Percentiles rank a stretch among this genome's conserved stretches.
Conservation (phyloP, 1,284 basidiomycete species). For the Lignosus rhinocerotis region DNA sequence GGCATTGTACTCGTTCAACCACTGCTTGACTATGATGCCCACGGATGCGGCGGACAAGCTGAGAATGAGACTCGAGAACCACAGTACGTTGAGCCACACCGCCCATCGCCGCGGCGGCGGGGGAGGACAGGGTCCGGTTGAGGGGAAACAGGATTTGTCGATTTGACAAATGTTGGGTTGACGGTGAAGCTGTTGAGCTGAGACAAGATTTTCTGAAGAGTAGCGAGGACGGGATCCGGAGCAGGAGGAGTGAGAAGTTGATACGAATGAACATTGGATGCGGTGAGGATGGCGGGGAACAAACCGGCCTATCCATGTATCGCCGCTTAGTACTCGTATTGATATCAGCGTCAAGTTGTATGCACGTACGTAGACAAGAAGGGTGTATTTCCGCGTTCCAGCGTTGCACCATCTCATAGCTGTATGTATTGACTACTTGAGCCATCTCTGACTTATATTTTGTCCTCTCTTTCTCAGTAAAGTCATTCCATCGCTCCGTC, state of each 20-base stretch:
- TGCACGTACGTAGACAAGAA: background rate
- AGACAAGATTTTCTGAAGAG: slow-evolving; percentile 8
- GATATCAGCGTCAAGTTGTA: too few relatives aligned
- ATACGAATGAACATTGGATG: slow-evolving; percentile 8
- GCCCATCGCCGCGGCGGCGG: background rate
- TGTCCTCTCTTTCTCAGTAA: background rate
- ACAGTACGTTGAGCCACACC: slow-evolving; percentile 8
- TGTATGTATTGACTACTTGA: background rate
- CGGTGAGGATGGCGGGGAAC: slow-evolving; percentile 5
- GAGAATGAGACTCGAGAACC: slow-evolving; percentile 19
- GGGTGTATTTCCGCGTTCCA: background rate
- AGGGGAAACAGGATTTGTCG: background rate
- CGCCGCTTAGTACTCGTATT: too few relatives aligned
- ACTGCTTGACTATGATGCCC: slow-evolving; percentile 16
- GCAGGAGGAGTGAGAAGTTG: background rate
- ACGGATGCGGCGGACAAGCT: slow-evolving; percentile 18
- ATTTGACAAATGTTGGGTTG: slow-evolving; percentile 4
- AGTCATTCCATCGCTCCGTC: background rate
- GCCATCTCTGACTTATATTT: background rate
- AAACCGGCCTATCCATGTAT: slow-evolving; percentile 2
- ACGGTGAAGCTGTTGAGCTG: slow-evolving; percentile 16
- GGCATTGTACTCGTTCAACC: slow-evolving; percentile 8
- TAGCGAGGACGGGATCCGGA: background rate
- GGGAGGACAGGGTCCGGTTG: background rate
- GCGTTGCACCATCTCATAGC: background rate